Evolutionary conservation across 2,329 filamentous ascomycete species (phyloP).

Genomic region (Phoma sp.): DNA sequence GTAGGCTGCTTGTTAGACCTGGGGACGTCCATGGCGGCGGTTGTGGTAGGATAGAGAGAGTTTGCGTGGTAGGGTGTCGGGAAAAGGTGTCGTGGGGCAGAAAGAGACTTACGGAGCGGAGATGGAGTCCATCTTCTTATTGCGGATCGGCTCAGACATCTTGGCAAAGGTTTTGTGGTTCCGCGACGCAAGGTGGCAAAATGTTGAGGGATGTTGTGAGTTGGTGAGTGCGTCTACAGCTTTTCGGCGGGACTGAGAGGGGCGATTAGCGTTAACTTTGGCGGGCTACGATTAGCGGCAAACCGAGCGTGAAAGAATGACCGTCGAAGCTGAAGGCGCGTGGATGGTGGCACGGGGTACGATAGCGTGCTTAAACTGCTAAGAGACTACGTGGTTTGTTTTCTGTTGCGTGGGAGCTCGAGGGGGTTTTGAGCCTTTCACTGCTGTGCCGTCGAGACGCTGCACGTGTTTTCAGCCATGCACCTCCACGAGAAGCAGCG

Average conservation of each 20-base stretch:
- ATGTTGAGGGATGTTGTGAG: constrained; percentile 40
- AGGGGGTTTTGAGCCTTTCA: not conserved
- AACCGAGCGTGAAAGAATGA: constrained; percentile 15
- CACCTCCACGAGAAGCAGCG: constrained; percentile 12
- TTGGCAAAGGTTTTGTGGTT: constrained; percentile 38
- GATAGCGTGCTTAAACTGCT: constrained; percentile 1
- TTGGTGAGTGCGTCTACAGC: constrained; percentile 42
- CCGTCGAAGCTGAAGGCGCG: constrained; percentile 9
- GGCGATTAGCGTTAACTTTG: constrained; percentile 8
- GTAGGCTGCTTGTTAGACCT: constrained; percentile 38
- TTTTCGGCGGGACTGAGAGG: constrained; percentile 42
- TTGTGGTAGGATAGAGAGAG: constrained; percentile 20
- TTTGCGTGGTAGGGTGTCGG: constrained; percentile 23
- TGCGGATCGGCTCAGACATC: constrained; percentile 74
- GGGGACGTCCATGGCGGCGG: constrained; percentile 40
- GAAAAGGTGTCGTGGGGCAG: constrained; percentile 35
- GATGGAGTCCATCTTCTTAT: constrained; percentile 67
- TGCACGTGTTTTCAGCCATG: constrained; percentile 14
- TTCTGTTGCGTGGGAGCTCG: not conserved
- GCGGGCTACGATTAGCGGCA: constrained; percentile 14
- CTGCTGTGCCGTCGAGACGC: constrained; percentile 5
- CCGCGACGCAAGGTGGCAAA: constrained; percentile 35
- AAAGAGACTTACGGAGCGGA: constrained; percentile 66
- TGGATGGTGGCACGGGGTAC: constrained; percentile 5
- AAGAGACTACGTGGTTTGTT: not conserved